Base-by-base conservation (phyloP, 2,329 filamentous ascomycete genomes). In the Verruconis gallopava region DNA sequence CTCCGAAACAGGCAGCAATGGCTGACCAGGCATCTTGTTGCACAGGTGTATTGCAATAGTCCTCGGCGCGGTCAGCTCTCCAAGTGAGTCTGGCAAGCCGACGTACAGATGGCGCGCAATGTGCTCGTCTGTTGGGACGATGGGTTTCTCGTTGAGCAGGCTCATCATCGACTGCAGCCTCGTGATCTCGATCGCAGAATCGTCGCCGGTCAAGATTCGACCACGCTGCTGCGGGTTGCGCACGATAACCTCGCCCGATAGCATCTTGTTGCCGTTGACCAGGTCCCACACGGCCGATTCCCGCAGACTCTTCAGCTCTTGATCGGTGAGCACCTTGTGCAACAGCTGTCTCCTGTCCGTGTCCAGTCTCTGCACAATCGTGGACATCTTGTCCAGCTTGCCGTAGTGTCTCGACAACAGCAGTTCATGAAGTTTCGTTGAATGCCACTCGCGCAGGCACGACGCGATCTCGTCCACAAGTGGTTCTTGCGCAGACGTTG, bases 381-480 rank as follows among this genome's bases (percentile, higher is more conserved):
- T 73, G 1, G 85, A 83, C 57, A 96, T 77, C 48, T 81, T 77
- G 52, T 93, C 85, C 43, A 98, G 67, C 42, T 79, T 74, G 38
- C 72, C 66, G 61, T 98, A 98, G 57, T 88, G 78, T 46, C 85
- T 75, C 15, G 78, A 77, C 5, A 98, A 73, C 1, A 98, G 72
- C 18, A 96, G 70, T 57, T 93, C 85, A 63, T 98, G 93, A 13
- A 98, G 71, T 56, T 95, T 93, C 14, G 88, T 94, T 15, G 91
- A 93, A 64, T 98, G 89, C 93, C 91, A 98, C 71, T 98, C 91
- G 51, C 91, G 77, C 48, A 98, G 65, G 58, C 91, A 98, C 3
- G 88, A 95, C 12, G 91, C 88, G 52, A 98, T 96, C 60, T 98
- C 91, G 61, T 98, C 91, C 18, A 98, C 88, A 47, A 98, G 64